These are phyloP conservation scores for Cladorrhinum samala DNA, from an alignment of 495 filamentous ascomycete genomes.

Conservation along the genomic window DNA sequence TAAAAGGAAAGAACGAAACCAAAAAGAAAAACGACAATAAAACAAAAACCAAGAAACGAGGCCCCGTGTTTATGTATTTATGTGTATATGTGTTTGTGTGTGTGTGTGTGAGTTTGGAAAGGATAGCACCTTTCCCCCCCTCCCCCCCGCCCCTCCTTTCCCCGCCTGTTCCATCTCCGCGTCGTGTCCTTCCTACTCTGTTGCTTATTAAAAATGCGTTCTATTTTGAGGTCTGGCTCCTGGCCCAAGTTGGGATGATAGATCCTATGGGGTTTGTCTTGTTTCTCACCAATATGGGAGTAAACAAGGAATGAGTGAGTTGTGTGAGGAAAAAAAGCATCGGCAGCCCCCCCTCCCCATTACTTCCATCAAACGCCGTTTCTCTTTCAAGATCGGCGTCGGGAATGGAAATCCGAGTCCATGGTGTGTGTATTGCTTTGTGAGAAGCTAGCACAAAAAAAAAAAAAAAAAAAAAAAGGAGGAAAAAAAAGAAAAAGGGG, in stretches of 20 bases:
- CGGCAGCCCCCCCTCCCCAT: too few species aligned
- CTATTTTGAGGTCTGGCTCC: neutral
- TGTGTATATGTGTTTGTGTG: too few species aligned
- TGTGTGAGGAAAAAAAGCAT: too few species aligned
- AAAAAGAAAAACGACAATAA: neutral
- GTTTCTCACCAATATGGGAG: neutral
- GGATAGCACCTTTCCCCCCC: neutral
- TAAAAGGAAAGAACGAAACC: neutral
- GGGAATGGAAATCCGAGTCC: neutral
- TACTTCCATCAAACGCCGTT: neutral
- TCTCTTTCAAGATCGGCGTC: neutral
- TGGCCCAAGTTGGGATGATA: neutral
- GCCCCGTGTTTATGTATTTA: too few species aligned
- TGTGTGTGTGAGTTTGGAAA: neutral
- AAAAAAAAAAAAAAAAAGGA: constrained; percentile 13
- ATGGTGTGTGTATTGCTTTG: neutral
- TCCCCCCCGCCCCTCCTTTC: neutral
- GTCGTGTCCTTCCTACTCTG: neutral
- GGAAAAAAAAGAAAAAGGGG: too few species aligned
- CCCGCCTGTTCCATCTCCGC: neutral
- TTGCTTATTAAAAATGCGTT: neutral
- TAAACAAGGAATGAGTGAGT: too few species aligned
- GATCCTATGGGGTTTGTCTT: neutral
- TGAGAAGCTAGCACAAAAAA: neutral
- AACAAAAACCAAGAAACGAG: neutral